Percentiles rank a stretch among this genome's conserved stretches.
These are phyloP conservation scores for Borovskyia barvae DNA, from an alignment of 208 protist genomes.

Conservation along the genomic window DNA sequence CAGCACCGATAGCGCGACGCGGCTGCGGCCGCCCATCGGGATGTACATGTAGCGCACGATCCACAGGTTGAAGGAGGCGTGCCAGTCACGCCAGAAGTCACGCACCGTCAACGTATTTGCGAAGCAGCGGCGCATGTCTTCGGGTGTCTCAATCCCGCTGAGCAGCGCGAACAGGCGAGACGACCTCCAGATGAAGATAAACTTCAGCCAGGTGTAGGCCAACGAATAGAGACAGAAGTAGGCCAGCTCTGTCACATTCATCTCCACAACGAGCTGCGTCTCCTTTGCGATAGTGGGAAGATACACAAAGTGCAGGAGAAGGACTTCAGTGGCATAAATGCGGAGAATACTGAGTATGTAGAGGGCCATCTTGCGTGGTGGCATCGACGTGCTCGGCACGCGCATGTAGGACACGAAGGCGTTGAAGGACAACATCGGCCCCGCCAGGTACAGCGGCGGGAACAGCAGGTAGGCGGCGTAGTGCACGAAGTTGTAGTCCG, in stretches of 20 bases:
- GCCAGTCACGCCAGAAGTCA: constrained; percentile 94
- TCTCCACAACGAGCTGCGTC: constrained; percentile 70
- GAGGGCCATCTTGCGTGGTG: constrained; percentile 1
- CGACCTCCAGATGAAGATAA: constrained; percentile 87
- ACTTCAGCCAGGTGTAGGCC: constrained; percentile 89
- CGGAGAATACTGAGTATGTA: constrained; percentile 10
- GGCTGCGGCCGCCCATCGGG: constrained; percentile 76
- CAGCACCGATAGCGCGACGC: constrained; percentile 61
- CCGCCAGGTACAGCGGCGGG: constrained; percentile 74
- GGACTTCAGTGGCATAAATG: constrained; percentile 16
- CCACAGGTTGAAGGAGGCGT: constrained; percentile 93
- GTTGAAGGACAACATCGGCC: constrained; percentile 90
- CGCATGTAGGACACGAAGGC: constrained; percentile 81
- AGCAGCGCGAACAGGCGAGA: constrained; percentile 77
- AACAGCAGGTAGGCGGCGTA: constrained; percentile 90
- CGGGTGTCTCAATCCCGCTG: constrained; percentile 83
- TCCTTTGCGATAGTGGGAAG: constrained; percentile 44
- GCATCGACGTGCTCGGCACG: constrained; percentile 26
- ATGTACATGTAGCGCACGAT: constrained; percentile 94
- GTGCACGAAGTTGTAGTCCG: constrained; percentile 71
- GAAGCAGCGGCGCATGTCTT: constrained; percentile 91
- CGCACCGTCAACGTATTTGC: constrained; percentile 77
- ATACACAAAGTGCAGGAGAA: constrained; percentile 51
- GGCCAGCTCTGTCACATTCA: constrained; percentile 79
- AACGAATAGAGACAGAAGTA: constrained; percentile 62